Conservation (phyloP, 805 yeast genomes). For the Metschnikowia bowlesiae region DNA sequence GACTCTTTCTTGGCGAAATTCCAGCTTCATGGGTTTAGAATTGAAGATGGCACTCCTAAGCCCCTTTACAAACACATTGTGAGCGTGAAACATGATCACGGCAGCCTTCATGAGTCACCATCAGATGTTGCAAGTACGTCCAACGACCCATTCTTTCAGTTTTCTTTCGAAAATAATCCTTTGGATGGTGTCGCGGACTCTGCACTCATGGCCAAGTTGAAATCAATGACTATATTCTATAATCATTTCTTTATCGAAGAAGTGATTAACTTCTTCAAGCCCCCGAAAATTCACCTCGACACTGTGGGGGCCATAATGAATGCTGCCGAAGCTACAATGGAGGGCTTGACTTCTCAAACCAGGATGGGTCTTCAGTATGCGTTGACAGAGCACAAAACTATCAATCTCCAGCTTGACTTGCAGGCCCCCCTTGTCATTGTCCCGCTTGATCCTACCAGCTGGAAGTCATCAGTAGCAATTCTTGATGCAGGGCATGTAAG, state of each 20-base stretch:
- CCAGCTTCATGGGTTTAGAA: conserved; percentile 72
- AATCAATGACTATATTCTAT: conserved; percentile 86
- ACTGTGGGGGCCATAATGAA: conserved; percentile 86
- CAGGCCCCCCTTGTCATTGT: conserved; percentile 90
- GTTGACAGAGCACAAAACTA: conserved; percentile 88
- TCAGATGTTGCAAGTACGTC: conserved; percentile 7
- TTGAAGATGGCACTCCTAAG: conserved; percentile 80
- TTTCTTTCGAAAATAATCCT: conserved; percentile 83
- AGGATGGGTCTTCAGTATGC: conserved; percentile 91
- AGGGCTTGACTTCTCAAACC: conserved; percentile 84
- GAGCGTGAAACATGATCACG: conserved; percentile 64
- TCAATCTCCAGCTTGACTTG: conserved; percentile 78
- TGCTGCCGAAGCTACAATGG: conserved; percentile 94
- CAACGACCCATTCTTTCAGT: conserved; percentile 69
- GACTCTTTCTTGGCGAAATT: conserved; percentile 71
- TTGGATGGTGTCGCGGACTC: conserved; percentile 82
- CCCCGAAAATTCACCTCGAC: conserved; percentile 80
- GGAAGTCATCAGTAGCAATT: conserved; percentile 84
- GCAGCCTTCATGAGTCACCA: conserved; percentile 29
- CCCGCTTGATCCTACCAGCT: conserved; percentile 74
- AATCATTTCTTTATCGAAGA: conserved; percentile 81
- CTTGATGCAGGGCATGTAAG: conserved; percentile 95
- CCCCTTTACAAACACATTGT: conserved; percentile 85
- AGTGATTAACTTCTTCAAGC: conserved; percentile 70
- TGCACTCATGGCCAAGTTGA: conserved; percentile 62